These are phyloP conservation scores for Crataegus laevigata DNA, from an alignment of 306 rosid species.

Conservation along the genomic window DNA sequence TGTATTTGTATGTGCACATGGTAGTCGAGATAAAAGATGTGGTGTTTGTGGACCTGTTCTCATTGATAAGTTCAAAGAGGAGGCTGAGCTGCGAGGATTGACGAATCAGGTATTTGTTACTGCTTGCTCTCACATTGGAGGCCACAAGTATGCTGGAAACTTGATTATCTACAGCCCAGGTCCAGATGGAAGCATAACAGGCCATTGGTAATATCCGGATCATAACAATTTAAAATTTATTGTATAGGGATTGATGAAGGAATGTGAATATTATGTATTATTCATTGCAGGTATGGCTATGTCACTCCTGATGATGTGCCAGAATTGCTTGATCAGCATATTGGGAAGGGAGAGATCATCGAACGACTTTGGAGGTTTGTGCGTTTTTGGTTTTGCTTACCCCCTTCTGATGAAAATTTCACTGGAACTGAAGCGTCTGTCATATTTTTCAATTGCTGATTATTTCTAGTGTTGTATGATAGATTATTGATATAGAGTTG, in stretches of 20 bases:
- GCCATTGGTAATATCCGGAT: conserved; percentile 63
- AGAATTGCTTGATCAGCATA: conserved; percentile 73
- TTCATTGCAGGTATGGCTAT: conserved; percentile 77
- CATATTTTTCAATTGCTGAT: not conserved
- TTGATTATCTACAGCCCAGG: conserved; percentile 59
- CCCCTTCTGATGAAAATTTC: not conserved
- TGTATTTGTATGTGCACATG: conserved; percentile 91
- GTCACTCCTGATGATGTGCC: conserved; percentile 85
- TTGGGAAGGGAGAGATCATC: conserved; percentile 72
- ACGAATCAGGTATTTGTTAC: conserved; percentile 53
- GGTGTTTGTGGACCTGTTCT: conserved; percentile 82
- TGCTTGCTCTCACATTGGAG: conserved; percentile 80
- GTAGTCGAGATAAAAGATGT: conserved; percentile 83
- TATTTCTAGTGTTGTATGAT: not conserved
- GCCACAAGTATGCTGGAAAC: conserved; percentile 66
- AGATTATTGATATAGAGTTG: not conserved
- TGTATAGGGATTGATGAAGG: not conserved
- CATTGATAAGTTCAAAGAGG: conserved; percentile 53
- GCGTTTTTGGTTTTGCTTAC: conserved; percentile 4
- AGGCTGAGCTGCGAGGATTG: conserved; percentile 57
- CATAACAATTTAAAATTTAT: not conserved
- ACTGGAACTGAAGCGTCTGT: not conserved
- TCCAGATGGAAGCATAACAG: conserved; percentile 49
- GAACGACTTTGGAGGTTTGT: conserved; percentile 80
- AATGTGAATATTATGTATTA: not conserved